Evolutionary conservation across 257 asterid genomes (phyloP).

Genomic region (Solanum okadae): DNA sequence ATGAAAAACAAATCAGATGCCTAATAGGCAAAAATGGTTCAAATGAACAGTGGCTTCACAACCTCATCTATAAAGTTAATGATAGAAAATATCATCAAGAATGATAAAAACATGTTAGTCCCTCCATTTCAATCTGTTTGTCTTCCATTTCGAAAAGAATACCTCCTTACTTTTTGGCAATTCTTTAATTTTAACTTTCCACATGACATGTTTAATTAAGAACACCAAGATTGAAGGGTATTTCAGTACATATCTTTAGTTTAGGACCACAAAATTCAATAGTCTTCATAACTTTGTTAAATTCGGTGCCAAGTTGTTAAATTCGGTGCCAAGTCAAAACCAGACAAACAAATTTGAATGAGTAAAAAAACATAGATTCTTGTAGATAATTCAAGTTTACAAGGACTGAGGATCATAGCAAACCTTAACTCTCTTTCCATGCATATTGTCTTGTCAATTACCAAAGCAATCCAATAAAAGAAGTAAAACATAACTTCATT

Average conservation of each 20-base stretch:
- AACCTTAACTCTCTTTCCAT: not conserved
- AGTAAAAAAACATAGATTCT: not conserved
- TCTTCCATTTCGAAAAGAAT: too few relatives aligned
- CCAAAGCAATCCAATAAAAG: too few relatives aligned
- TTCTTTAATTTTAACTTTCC: not conserved
- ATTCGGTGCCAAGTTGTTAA: not conserved
- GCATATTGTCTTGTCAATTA: too few relatives aligned
- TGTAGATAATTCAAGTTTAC: not conserved
- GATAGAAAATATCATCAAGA: not conserved
- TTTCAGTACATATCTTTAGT: not conserved
- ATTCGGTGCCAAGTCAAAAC: not conserved
- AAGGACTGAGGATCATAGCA: not conserved
- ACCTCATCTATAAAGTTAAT: not conserved
- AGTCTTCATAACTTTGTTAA: too few relatives aligned
- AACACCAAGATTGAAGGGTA: not conserved
- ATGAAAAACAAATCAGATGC: not conserved
- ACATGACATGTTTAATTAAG: not conserved
- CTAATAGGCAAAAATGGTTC: not conserved
- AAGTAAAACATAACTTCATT: too few relatives aligned
- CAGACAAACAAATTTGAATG: not conserved
- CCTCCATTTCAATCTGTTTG: not conserved
- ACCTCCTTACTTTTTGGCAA: not conserved
- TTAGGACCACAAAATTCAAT: not conserved
- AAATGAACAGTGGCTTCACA: not conserved
- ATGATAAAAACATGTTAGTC: not conserved